Evolutionary conservation across 345 rosid species (phyloP), one percentile per base, ranked within the genome.

Genomic region (Limnanthes douglasii): DNA sequence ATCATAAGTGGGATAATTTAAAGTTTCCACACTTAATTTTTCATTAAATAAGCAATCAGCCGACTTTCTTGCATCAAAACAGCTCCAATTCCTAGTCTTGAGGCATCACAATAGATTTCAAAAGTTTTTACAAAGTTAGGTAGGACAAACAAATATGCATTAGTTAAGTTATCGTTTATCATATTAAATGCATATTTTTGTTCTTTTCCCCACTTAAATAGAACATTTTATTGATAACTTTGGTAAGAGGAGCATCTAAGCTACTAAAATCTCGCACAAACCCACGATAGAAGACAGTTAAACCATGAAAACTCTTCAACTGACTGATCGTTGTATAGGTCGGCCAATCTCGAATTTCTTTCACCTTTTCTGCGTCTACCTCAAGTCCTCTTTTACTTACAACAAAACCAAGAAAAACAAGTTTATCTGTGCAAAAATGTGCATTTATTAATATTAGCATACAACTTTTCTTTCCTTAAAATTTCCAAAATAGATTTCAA

Each of bases 1-100:
- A 15, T 45, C 40, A 31, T 45, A 31, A 32, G 39, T 19, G 4
- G 1, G 29, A 5, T 45, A 45, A 3, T 31, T 45, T 2, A 32
- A 3, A 4, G 17, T 2, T 19, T 11, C 18, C 8, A 21, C 23
- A 15, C 11, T 42, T 2, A 42, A 7, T n/a, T 42, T 42, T 11
- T 31, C 26, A 27, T 16, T 42, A 27, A 27, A 27, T 24, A 29
- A 11, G 9, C 25, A 0, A 27, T 29, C n/a, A n/a, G n/a, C 4
- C n/a, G 28, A 3, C 21, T 14, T 10, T 21, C 32, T 9, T 29
- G 32, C 32, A 8, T 29, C 6, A 29, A 11, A 8, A 29, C 32
- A 8, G 32, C 32, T 11, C 32, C 32, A 11, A 29, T 8, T 3
- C 32, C 4, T 11, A 29, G 3, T 8, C 32, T 9, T 8, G 6